These are phyloP conservation scores for Chlorociboria aeruginascens DNA, from an alignment of 495 filamentous ascomycete genomes.

Conservation along the genomic window DNA sequence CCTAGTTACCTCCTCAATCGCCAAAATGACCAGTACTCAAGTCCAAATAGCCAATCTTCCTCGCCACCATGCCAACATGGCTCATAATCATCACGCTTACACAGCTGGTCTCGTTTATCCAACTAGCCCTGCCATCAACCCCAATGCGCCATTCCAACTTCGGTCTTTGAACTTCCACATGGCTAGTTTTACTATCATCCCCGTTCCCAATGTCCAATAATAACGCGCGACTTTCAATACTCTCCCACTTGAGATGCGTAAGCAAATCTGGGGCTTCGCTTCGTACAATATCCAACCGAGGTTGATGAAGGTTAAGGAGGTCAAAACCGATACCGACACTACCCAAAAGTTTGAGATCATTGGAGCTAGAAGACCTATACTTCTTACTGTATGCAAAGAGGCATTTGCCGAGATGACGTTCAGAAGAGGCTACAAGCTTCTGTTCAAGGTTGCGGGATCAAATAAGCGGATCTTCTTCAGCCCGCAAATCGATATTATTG, in stretches of 20 bases:
- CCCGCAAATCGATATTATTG: neutral
- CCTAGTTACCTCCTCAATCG: too few relatives aligned
- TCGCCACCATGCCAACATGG: too few relatives aligned
- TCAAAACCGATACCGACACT: neutral
- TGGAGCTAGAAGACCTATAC: neutral
- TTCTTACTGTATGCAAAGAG: neutral
- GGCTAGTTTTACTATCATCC: too few relatives aligned
- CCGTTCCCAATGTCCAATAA: too few relatives aligned
- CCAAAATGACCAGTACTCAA: too few relatives aligned
- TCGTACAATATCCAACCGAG: neutral
- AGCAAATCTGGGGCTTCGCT: slow-evolving; percentile 1
- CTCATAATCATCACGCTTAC: too few relatives aligned
- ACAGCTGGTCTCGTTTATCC: too few relatives aligned
- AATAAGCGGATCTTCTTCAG: neutral
- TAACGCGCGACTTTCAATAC: neutral
- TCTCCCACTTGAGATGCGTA: slow-evolving; percentile 3
- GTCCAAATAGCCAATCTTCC: too few relatives aligned
- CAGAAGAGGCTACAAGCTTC: neutral
- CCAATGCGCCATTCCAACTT: too few relatives aligned
- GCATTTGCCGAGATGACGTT: neutral
- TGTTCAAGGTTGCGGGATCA: neutral
- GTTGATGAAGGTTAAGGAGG: neutral
- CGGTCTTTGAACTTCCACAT: too few relatives aligned
- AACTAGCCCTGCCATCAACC: too few relatives aligned
- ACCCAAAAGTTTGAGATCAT: neutral